Base-by-base conservation (phyloP, 2,329 filamentous ascomycete genomes). In the Aureobasidium pullulans region DNA sequence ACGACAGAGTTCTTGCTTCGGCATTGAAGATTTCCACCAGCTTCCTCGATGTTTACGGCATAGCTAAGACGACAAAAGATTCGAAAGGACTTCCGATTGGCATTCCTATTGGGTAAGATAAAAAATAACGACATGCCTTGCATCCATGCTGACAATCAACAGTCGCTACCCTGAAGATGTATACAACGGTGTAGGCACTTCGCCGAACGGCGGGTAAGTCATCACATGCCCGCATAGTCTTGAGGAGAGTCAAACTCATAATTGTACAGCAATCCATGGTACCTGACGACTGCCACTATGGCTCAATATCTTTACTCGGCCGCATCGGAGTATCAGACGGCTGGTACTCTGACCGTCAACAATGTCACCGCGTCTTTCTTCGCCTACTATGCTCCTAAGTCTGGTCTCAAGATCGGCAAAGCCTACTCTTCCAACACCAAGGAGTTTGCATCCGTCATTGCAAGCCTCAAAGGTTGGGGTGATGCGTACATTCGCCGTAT, bases 121-220 rank as follows among this genome's bases (percentile, higher is more conserved):
- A 13, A 34, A 6, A 6, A 9, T 4, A 34, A 4, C 15, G 6
- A 16, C 39, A 42, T 15, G 5, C 36, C 1, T 6, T 16, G 9
- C 4, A 34, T 28, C 6, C 8, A n/a, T 11, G 39, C 63, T 66
- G 13, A 65, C 40, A 19, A 16, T 16, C 9, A 9, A 5, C 34
- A 65, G 69, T 3, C 67, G 70, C 5, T 72, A 71, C 48, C 69
- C 69, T n/a, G 69, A 71, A 59, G 70, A 72, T 49, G 64, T 71
- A 13, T 72, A 72, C 61, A 70, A 68, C 37, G 70, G 70, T 8
- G 66, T 64, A 9, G 69, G 66, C 4, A 71, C 69, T 5, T 58
- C 63, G 23, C 16, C 36, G 1, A 64, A 69, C 31, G 68, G 69
- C 42, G 70, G 70, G 53, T 39, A 31, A 29, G 53, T 31, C 6